Base-by-base conservation (phyloP, 805 yeast genomes). In the Hanseniaspora nectarophila region DNA sequence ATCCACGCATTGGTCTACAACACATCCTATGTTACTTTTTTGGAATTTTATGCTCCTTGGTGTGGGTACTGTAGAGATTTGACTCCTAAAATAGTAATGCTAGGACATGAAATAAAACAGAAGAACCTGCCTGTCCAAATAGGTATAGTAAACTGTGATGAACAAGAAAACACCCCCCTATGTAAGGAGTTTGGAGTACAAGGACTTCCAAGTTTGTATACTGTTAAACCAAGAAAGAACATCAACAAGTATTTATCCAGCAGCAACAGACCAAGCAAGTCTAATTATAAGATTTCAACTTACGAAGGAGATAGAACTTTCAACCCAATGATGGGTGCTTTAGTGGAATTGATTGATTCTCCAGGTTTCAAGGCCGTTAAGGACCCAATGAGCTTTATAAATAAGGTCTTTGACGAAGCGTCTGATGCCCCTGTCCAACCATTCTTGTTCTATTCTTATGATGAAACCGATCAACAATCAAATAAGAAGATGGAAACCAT, bases 21-120 rank as follows among this genome's bases (percentile, higher is more conserved):
- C 21, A 73, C 94, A 2, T 87, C 87, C 62, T 83, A 86, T 60
- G 83, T 95, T 1, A 67, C 95, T 1, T 68, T 88, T 18, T 88
- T 87, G 21, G 88, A 88, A 69, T 89, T 89, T 66, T 89, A 83
- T 66, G 97, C 97, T 4, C 96, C 97, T 35, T 89, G 97, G 97
- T 90, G 98, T 70, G 96, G 97, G 5, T 87, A 90, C 66, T 90
- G 98, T 67, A 75, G 80, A 60, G 74, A 78, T 54, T 69, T 90
- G 47, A 76, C 79, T 54, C 81, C 83, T 3, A 78, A 77, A 1
- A 82, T 73, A 65, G 69, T 71, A 45, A 81, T 81, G 61, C 77
- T 81, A 13, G 94, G 85, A 6, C 76, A 75, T 48, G 64, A 68
- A 28, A 69, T 85, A 6, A 10, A 28, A 2, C 43, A 46, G 23